A percentile compares a stretch with the other conserved stretches of the same genome.
Evolutionary conservation across 768 basidiomycete species (phyloP).

Genomic region (Leccinellum luteum): DNA sequence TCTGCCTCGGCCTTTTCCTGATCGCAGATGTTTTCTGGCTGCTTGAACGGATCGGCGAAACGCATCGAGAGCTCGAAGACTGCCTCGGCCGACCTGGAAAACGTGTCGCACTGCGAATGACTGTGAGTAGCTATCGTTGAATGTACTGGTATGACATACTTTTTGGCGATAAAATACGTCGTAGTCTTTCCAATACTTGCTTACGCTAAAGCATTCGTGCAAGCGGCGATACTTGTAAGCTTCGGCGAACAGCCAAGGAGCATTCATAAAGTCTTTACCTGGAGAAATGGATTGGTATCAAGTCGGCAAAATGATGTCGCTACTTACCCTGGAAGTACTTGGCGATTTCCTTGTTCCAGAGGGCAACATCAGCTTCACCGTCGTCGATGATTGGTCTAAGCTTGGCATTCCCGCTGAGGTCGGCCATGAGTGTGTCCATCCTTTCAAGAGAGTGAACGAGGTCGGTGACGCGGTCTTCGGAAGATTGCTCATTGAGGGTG

Average conservation of each 20-base stretch:
- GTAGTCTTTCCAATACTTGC: conserved; percentile 86
- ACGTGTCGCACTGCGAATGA: conserved; percentile 76
- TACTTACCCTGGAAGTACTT: conserved; percentile 83
- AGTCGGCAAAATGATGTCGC: not conserved
- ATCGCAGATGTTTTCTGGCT: conserved; percentile 49
- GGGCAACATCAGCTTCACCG: conserved; percentile 84
- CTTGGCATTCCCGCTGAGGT: conserved; percentile 80
- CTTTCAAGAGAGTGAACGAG: conserved; percentile 83
- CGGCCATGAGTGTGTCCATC: conserved; percentile 87
- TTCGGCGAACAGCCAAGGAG: conserved; percentile 95
- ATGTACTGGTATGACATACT: conserved; percentile 33
- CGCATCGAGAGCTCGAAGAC: conserved; percentile 93
- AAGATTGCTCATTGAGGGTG: conserved; percentile 82
- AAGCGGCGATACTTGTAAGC: conserved; percentile 91
- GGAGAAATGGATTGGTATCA: not conserved
- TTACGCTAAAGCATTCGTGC: conserved; percentile 89
- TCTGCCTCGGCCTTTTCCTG: conserved; percentile 65
- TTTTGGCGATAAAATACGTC: conserved; percentile 97
- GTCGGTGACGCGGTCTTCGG: conserved; percentile 82
- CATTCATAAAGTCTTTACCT: conserved; percentile 93
- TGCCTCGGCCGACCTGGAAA: conserved; percentile 86
- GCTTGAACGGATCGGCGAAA: conserved; percentile 81
- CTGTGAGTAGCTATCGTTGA: conserved; percentile 4
- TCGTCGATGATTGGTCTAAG: conserved; percentile 89
- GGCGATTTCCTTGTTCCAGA: conserved; percentile 98